phyloP scores from a whole-genome alignment of 208 protist species.

The Trichomonas gallinae region DNA sequence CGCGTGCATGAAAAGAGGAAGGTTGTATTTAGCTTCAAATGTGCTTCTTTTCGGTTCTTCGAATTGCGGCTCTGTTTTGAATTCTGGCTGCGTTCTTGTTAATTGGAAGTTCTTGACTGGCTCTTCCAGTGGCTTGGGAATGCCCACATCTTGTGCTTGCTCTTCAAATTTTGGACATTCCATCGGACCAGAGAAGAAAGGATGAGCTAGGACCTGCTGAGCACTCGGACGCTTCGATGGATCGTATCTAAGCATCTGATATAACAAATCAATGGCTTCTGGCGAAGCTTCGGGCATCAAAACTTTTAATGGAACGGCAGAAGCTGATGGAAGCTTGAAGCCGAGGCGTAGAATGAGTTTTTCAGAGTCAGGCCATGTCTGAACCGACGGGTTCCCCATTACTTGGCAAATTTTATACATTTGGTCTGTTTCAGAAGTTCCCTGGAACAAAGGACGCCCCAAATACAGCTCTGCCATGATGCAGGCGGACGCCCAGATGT shows the following conservation, averaged over 20 bases:
- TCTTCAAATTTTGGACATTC: too few relatives aligned
- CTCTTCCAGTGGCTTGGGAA: too few relatives aligned
- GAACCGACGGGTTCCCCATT: slow-evolving; percentile 54
- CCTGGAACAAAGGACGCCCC: slow-evolving; percentile 74
- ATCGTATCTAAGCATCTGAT: slow-evolving; percentile 76
- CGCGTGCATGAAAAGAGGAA: too few relatives aligned
- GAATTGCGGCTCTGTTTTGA: too few relatives aligned
- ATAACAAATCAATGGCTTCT: slow-evolving; percentile 81
- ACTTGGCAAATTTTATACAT: slow-evolving; percentile 85
- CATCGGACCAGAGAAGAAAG: slow-evolving; percentile 60
- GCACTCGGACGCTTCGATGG: slow-evolving; percentile 70
- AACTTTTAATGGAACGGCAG: slow-evolving; percentile 53
- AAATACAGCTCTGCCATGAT: slow-evolving; percentile 62
- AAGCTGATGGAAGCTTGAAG: slow-evolving; percentile 67
- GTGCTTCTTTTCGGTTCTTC: too few relatives aligned
- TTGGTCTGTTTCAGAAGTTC: slow-evolving; percentile 65
- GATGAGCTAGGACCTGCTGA: slow-evolving; percentile 61
- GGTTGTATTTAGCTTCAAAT: too few relatives aligned
- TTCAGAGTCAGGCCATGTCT: slow-evolving; percentile 70
- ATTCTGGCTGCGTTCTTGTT: too few relatives aligned
- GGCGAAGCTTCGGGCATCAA: slow-evolving; percentile 65
- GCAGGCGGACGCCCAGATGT: slow-evolving; percentile 57
- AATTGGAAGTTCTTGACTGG: too few relatives aligned
- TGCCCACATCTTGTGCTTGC: too few relatives aligned
- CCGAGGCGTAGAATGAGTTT: slow-evolving; percentile 66